phyloP scores from a whole-genome alignment of 345 rosid genomes.

The Pugionium cornutum region DNA sequence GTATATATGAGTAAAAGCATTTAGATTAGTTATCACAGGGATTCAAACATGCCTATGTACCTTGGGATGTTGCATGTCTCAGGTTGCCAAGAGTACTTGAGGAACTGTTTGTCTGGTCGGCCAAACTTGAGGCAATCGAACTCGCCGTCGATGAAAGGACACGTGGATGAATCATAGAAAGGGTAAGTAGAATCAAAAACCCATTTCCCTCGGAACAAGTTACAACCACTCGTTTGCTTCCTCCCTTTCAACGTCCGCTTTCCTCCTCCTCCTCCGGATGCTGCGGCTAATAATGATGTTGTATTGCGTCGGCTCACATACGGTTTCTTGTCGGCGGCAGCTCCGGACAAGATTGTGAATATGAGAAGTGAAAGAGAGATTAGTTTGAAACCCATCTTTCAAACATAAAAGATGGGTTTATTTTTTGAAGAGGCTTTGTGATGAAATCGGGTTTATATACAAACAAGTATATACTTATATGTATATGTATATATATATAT shows the following conservation, averaged over 20 bases:
- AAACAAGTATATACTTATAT: slow-evolving; percentile 16
- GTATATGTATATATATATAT: neutral
- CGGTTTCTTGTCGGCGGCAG: slow-evolving; percentile 26
- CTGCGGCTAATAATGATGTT: slow-evolving; percentile 19
- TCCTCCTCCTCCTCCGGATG: slow-evolving; percentile 39
- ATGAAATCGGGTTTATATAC: slow-evolving; percentile 28
- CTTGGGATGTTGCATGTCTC: slow-evolving; percentile 67
- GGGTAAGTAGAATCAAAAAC: no score
- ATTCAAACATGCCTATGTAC: no score
- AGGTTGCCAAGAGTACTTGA: slow-evolving; percentile 85
- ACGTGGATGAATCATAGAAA: slow-evolving; percentile 52
- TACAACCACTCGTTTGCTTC: slow-evolving; percentile 62
- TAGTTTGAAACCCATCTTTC: slow-evolving; percentile 42
- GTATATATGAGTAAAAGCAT: no score
- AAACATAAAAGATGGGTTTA: neutral
- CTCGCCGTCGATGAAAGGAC: slow-evolving; percentile 81
- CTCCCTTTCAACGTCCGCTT: slow-evolving; percentile 40
- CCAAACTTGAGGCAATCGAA: no score
- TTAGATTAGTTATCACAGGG: no score
- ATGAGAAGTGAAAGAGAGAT: slow-evolving; percentile 36
- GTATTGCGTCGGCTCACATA: slow-evolving; percentile 20
- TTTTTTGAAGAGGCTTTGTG: slow-evolving; percentile 13
- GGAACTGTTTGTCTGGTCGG: no score
- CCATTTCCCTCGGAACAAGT: slow-evolving; percentile 81
- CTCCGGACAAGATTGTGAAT: slow-evolving; percentile 21